These are phyloP conservation scores for Diaporthe sp. DNA, from an alignment of 2,329 filamentous ascomycete species.

Conservation along the genomic window DNA sequence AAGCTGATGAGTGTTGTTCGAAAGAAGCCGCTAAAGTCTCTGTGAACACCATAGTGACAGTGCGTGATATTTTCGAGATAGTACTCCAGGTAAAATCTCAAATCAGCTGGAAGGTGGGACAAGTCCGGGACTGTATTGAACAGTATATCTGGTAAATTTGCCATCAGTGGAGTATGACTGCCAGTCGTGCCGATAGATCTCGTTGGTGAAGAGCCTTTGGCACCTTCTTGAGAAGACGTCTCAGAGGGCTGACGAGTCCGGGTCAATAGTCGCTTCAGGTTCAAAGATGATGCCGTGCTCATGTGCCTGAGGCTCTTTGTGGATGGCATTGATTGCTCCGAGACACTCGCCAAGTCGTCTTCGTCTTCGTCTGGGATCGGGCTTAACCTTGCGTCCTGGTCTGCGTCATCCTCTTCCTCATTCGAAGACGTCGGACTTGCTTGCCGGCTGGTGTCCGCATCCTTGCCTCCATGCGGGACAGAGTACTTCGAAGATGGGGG, in stretches of 20 bases:
- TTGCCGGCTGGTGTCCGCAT: constrained; percentile 54
- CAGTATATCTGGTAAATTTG: constrained; percentile 48
- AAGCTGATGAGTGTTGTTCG: constrained; percentile 76
- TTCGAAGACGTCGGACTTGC: constrained; percentile 67
- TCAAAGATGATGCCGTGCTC: constrained; percentile 55
- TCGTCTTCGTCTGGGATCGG: constrained; percentile 70
- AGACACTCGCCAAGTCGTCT: constrained; percentile 49
- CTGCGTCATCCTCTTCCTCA: constrained; percentile 63
- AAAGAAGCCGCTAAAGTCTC: constrained; percentile 80
- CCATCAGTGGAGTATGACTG: constrained; percentile 49
- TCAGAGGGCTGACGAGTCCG: constrained; percentile 64
- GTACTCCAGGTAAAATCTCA: constrained; percentile 84
- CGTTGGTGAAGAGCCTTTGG: constrained; percentile 66
- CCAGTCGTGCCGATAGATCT: constrained; percentile 59
- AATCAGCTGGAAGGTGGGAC: constrained; percentile 73
- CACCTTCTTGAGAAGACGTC: constrained; percentile 64
- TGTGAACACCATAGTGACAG: constrained; percentile 85
- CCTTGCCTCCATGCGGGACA: constrained; percentile 51
- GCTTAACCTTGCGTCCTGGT: constrained; percentile 59
- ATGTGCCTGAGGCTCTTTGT: constrained; percentile 49
- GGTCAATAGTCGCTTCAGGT: constrained; percentile 48
- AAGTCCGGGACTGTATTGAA: constrained; percentile 57
- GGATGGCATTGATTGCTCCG: constrained; percentile 41
- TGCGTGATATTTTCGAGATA: constrained; percentile 82
- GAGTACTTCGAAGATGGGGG: constrained; percentile 62